These are phyloP conservation scores for Setaria viridis DNA, from an alignment of 202 grass and related monocot species.

Conservation along the genomic window DNA sequence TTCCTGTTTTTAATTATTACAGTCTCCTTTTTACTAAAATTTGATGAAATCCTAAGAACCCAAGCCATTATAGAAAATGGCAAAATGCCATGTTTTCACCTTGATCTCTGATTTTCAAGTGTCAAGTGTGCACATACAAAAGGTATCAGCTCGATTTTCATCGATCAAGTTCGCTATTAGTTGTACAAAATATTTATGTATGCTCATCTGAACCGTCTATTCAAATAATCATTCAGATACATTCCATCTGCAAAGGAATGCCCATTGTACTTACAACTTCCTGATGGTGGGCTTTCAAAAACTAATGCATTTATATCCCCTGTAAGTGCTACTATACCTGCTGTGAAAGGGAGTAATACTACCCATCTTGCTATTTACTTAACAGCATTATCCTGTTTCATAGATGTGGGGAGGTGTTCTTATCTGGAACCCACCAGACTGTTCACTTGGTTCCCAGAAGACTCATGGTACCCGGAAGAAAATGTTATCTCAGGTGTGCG, in stretches of 20 bases:
- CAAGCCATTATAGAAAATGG: not conserved
- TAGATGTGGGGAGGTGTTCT: conserved; percentile 98
- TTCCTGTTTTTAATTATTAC: not conserved
- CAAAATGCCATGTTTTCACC: not conserved
- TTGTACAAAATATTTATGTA: not conserved
- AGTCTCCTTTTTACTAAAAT: not conserved
- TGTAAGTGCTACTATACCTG: conserved; percentile 56
- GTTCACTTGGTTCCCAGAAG: conserved; percentile 55
- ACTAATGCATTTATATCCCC: conserved; percentile 99
- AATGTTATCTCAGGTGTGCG: conserved; percentile 75
- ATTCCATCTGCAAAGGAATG: conserved; percentile 95
- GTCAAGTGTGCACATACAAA: conserved; percentile 12
- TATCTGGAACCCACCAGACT: conserved; percentile 91
- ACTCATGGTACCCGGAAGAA: conserved; percentile 36
- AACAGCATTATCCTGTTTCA: conserved; percentile 27
- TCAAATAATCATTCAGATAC: conserved; percentile 61
- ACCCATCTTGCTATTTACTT: conserved; percentile 45
- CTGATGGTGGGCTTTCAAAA: conserved; percentile 68
- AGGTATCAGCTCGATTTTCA: not conserved
- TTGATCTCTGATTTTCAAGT: conserved; percentile 21
- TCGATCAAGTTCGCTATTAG: conserved; percentile 3
- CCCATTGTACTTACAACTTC: conserved; percentile 84
- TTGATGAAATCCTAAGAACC: not conserved
- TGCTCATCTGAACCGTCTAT: conserved; percentile 40
- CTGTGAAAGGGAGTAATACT: not conserved